These are phyloP conservation scores for Hyphopichia wangnamkhiaoensis DNA, from an alignment of 1,139 yeast species.

Conservation along the genomic window DNA sequence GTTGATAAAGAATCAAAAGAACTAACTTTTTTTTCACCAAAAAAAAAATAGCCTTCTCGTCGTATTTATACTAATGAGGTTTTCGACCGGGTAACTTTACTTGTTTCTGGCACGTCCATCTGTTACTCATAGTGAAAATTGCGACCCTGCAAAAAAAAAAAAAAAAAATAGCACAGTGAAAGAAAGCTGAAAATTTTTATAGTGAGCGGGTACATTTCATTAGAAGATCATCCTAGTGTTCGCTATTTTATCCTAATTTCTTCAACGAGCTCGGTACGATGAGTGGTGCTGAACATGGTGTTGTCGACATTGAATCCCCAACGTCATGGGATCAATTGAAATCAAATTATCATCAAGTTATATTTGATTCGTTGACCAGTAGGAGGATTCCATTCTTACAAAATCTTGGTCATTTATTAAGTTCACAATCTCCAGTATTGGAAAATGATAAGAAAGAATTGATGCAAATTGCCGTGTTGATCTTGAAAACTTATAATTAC, in stretches of 20 bases:
- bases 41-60: neutral
- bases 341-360: constrained; percentile 19
- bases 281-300: constrained; percentile 1
- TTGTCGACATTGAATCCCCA: too few species aligned
- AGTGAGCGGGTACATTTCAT: too few species aligned
- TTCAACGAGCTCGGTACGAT: constrained; percentile 1
- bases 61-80: neutral
- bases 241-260: neutral
- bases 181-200: neutral
- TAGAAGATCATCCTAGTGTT: too few species aligned
- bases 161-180: neutral
- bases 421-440: constrained; percentile 12
- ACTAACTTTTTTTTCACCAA: neutral
- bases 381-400: constrained; percentile 33
- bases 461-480: constrained; percentile 14
- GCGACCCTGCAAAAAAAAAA: too few species aligned
- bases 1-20: constrained; percentile 48
- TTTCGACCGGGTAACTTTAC: constrained; percentile 13
- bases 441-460: constrained; percentile 21
- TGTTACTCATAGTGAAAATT: too few species aligned
- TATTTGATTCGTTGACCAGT: constrained; percentile 36
- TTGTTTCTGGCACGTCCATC: too few species aligned
- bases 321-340: constrained; percentile 26
- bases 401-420: constrained; percentile 15
- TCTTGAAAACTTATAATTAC: constrained; percentile 49